Conservation (phyloP, 306 rosid species). For the Castanospermum australe region DNA sequence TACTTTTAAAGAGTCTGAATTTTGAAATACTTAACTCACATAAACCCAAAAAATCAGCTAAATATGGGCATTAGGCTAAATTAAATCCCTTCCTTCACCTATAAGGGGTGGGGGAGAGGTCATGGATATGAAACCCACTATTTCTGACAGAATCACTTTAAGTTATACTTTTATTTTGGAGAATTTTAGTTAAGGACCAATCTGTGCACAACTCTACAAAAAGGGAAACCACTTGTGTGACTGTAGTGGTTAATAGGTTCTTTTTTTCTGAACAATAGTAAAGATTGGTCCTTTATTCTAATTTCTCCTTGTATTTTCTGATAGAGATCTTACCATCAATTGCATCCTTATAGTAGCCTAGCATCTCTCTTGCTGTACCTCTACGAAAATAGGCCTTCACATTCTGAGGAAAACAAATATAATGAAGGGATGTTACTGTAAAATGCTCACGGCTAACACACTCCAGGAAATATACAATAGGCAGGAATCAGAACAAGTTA, state of each 20-base stretch:
- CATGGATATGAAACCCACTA: not conserved
- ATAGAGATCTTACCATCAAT: slow-evolving; percentile 64
- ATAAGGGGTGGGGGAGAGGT: not conserved
- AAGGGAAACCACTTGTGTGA: not conserved
- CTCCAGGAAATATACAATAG: slow-evolving; percentile 1
- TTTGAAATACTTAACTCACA: not conserved
- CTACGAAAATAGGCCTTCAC: slow-evolving; percentile 92
- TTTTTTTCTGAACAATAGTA: not conserved
- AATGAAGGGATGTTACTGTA: not conserved
- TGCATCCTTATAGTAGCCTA: slow-evolving; percentile 90
- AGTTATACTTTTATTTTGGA: not conserved
- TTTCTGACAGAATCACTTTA: not conserved
- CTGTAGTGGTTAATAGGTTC: not conserved
- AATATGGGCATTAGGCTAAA: not conserved
- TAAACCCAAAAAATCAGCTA: slow-evolving; percentile 13
- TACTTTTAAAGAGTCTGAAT: not conserved
- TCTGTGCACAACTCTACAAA: not conserved
- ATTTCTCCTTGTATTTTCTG: not conserved
- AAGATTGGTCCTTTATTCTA: not conserved
- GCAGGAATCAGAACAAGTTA: not conserved
- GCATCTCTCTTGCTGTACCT: slow-evolving; percentile 94
- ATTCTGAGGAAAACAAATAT: slow-evolving; percentile 54
- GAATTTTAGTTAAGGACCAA: not conserved
- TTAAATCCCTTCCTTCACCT: not conserved
- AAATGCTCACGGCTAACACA: not conserved